These are phyloP conservation scores for Plasmodium coatneyi DNA, from an alignment of 169 alveolate species.

Conservation along the genomic window DNA sequence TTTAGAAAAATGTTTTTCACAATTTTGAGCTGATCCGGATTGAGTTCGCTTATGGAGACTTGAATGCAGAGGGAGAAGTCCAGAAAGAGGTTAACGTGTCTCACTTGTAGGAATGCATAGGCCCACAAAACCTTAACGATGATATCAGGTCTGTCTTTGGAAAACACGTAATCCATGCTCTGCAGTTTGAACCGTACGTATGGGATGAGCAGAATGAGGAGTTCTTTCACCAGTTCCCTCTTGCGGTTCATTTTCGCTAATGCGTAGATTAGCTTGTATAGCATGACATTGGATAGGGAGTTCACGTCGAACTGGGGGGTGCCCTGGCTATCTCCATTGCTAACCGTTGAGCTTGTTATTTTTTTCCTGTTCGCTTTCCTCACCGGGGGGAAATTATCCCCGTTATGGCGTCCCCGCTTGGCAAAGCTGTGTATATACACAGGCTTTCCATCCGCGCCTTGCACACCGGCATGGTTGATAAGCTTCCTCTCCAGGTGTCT, in stretches of 20 bases:
- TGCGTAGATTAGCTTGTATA: slow-evolving; percentile 47
- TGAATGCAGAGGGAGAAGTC: slow-evolving; percentile 52
- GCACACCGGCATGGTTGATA: background rate
- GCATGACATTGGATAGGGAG: slow-evolving; percentile 50
- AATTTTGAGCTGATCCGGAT: slow-evolving; percentile 32
- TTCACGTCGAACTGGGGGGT: background rate
- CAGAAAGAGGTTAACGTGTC: slow-evolving; percentile 41
- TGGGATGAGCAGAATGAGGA: slow-evolving; percentile 31
- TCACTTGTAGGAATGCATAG: slow-evolving; percentile 31
- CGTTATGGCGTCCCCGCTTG: background rate
- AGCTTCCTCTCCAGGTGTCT: slow-evolving; percentile 25
- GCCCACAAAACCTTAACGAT: slow-evolving; percentile 57
- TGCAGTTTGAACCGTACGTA: slow-evolving; percentile 34
- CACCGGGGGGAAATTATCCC: background rate
- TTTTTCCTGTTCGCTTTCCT: background rate
- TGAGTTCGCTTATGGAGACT: background rate
- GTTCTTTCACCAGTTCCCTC: slow-evolving; percentile 4
- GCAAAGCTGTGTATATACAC: slow-evolving; percentile 8
- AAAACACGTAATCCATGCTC: slow-evolving; percentile 30
- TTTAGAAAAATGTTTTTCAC: slow-evolving; percentile 44
- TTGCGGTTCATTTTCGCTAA: slow-evolving; percentile 31
- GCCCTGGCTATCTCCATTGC: background rate
- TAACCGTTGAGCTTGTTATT: background rate
- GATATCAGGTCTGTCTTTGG: slow-evolving; percentile 19
- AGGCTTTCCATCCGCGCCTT: background rate